phyloP scores from a whole-genome alignment of 1,139 yeast species.

The Protomyces gravidus region DNA sequence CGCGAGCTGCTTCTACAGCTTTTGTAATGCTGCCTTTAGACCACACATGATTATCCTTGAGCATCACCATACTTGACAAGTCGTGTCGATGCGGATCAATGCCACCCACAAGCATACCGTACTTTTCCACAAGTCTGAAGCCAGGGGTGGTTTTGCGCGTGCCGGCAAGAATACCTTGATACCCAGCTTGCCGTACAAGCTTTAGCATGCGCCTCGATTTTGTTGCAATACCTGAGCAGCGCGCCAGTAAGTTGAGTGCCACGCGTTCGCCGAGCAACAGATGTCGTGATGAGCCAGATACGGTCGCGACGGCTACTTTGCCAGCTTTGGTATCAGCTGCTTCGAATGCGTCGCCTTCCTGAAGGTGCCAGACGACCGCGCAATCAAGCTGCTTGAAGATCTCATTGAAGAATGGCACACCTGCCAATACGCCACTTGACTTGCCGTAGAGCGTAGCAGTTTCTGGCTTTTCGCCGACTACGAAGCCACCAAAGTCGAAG shows the following conservation, averaged over 20 bases:
- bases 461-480: conserved; percentile 73
- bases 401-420: conserved; percentile 85
- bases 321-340: conserved; percentile 43
- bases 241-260: conserved; percentile 72
- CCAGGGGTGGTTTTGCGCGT: conserved; percentile 98
- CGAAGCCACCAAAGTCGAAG: conserved; percentile 90
- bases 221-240: conserved; percentile 90
- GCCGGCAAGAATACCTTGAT: conserved; percentile 85
- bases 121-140: conserved; percentile 76
- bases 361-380: conserved; percentile 62
- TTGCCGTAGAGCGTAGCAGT: conserved; percentile 78
- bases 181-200: conserved; percentile 68
- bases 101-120: conserved; percentile 93
- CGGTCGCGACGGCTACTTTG: conserved; percentile 54
- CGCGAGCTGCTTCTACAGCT: conserved; percentile 72
- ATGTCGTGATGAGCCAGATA: conserved; percentile 73
- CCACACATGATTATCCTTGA: conserved; percentile 89
- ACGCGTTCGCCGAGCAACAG: conserved; percentile 81
- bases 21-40: conserved; percentile 79
- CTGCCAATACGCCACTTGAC: conserved; percentile 74
- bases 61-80: conserved; percentile 90
- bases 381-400: conserved; percentile 57
- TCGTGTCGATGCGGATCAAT: conserved; percentile 91
- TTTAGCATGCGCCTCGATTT: conserved; percentile 57
- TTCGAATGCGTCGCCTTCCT: conserved; percentile 63